Evolutionary conservation across 257 asterid genomes (phyloP), one percentile per base, ranked within the genome.

Genomic region (Solanum chmielewskii): DNA sequence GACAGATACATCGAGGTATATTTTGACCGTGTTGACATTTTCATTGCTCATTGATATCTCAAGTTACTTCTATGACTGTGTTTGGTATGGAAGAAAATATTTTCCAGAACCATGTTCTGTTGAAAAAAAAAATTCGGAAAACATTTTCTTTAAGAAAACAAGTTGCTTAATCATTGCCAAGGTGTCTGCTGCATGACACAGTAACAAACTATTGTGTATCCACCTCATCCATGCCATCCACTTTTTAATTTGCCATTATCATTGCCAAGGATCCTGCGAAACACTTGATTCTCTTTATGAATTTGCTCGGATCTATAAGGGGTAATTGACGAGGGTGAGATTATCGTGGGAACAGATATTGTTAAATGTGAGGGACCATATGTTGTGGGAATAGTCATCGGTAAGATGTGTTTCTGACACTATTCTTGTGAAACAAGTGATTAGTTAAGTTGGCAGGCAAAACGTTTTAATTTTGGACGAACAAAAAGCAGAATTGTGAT

Each of bases 1-100:
- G 98, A 94, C 93, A 90, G 98, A 97, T 91, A 93, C 93, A 84
- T 90, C 90, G 87, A 97, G 98, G 99, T 96, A 90, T 83, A 89
- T 29, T 49, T 2, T 81, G 69, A 47, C 25, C 9, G 69, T 31
- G 44, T 81, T 81, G 85, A 12, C 29, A 49, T 47, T 81, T 18
- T 81, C 69, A 49, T 49, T 81, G 29, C 69, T 81, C 44, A 81
- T 81, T 81, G 42, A 29, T 81, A 31, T 81, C 45, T 81, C 85
- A 49, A 81, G 7, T 81, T 49, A 47, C 68, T 49, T 49, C 44
- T 29, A 49, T 29, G 69, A n/a, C 33, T 62, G 0, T 62, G 16
- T 64, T 64, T 12, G 31, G 18, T 64, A n/a, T 64, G 71, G 33
- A 64, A 25, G 71, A 11, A 64, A 64, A 64, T 31, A 64, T 64